A percentile compares a stretch with the other conserved stretches of the same genome.
Conservation (phyloP, 495 filamentous ascomycete species). For the Oidiodendron maius region DNA sequence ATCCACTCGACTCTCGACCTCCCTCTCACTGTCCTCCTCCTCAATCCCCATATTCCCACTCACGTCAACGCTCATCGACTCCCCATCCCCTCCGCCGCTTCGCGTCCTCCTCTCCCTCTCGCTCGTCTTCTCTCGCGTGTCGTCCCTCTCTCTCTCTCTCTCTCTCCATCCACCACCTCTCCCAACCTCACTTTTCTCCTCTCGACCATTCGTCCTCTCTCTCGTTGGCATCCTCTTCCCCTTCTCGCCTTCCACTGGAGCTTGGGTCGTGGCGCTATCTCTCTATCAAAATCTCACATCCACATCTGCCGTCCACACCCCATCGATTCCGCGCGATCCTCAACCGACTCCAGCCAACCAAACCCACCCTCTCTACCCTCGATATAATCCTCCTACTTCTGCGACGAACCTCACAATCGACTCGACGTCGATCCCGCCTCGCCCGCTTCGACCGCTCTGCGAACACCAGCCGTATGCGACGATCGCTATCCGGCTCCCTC, state of each 20-base stretch:
- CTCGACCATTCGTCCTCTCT: background rate
- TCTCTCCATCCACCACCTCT: background rate
- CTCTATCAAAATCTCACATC: background rate
- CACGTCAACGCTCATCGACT: background rate
- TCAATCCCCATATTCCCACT: background rate
- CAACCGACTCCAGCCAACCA: too few relatives aligned
- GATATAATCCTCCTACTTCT: background rate
- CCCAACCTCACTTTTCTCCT: background rate
- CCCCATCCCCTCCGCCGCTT: background rate
- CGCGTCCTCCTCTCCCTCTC: background rate
- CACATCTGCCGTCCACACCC: background rate
- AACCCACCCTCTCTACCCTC: too few relatives aligned
- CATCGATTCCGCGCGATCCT: background rate
- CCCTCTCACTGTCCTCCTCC: background rate
- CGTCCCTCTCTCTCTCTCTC: background rate
- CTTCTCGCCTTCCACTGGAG: background rate
- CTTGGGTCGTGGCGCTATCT: background rate
- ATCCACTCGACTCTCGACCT: background rate
- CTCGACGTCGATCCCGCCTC: background rate
- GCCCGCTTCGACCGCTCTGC: background rate
- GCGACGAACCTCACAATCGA: background rate
- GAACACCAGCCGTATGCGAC: slow-evolving; percentile 1
- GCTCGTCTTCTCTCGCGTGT: background rate
- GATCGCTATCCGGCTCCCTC: background rate
- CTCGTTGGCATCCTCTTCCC: background rate